phyloP scores from a whole-genome alignment of 2,329 filamentous ascomycete species.

The Cladosporium sp. region DNA sequence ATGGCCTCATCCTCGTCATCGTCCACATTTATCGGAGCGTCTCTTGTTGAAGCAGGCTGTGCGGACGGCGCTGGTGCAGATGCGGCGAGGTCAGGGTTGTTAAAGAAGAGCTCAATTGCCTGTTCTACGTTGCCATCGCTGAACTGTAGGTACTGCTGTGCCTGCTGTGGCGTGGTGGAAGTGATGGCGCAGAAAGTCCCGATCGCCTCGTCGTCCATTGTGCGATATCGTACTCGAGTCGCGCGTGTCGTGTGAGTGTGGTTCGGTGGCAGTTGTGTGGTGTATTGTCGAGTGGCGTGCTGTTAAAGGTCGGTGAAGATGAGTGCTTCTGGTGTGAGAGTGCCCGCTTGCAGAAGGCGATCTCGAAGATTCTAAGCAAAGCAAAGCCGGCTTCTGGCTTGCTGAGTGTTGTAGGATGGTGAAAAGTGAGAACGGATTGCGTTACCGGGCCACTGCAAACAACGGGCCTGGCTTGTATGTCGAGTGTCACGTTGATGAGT shows the following conservation, averaged over 20 bases:
- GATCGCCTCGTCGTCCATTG: conserved; percentile 58
- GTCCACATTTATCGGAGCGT: conserved; percentile 71
- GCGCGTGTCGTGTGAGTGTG: neutral
- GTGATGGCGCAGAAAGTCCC: conserved; percentile 81
- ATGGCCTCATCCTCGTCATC: conserved; percentile 59
- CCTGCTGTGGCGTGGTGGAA: conserved; percentile 69
- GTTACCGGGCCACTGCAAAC: neutral
- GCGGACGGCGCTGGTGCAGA: conserved; percentile 40
- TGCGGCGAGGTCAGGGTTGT: conserved; percentile 62
- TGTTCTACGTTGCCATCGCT: conserved; percentile 81
- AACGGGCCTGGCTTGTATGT: neutral
- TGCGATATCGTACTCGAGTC: neutral
- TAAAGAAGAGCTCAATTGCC: conserved; percentile 86
- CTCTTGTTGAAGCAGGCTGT: conserved; percentile 28
- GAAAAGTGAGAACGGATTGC: neutral
- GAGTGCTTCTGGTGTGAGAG: neutral
- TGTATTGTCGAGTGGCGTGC: neutral
- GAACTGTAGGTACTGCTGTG: conserved; percentile 79
- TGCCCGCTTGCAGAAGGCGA: conserved; percentile 3
- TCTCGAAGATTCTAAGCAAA: conserved; percentile 19
- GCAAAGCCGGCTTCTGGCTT: neutral
- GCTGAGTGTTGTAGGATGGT: neutral
- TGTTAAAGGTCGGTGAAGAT: neutral
- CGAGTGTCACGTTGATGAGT: neutral
- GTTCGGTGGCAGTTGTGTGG: neutral